Percentiles rank a stretch among this genome's conserved stretches.
Conservation (phyloP, 2,329 filamentous ascomycete species). For the Diaporthe amygdali region DNA sequence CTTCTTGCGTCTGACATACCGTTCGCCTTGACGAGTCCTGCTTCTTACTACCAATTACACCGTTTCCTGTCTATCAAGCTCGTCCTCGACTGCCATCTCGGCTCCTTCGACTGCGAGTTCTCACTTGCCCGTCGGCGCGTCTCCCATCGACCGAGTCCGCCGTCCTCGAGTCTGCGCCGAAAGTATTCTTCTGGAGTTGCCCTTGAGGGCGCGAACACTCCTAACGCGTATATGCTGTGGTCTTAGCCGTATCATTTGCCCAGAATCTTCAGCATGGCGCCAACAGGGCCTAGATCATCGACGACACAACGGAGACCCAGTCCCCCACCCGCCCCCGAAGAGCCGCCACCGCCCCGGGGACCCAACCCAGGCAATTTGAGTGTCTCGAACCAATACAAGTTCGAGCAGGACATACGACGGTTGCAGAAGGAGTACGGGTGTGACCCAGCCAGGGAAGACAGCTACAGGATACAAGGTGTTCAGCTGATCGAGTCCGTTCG, state of each 20-base stretch:
- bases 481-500: constrained; percentile 88
- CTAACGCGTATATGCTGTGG: neutral
- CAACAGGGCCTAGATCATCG: constrained; percentile 21
- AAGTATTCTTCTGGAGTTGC: neutral
- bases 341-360: constrained; percentile 34
- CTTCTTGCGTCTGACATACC: neutral
- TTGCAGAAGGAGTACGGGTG: constrained; percentile 72
- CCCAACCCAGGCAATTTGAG: constrained; percentile 55
- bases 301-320: constrained; percentile 17
- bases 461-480: constrained; percentile 81
- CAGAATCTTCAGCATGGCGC: constrained; percentile 7
- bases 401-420: constrained; percentile 79
- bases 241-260: neutral
- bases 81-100: too few relatives aligned
- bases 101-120: neutral
- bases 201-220: neutral
- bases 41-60: neutral
- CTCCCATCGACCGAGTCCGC: neutral
- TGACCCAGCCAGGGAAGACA: constrained; percentile 80
- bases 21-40: neutral
- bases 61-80: neutral
- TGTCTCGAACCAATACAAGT: constrained; percentile 72
- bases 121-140: neutral
- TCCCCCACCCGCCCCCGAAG: constrained; percentile 16
- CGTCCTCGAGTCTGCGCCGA: neutral